Conservation (phyloP, 2,329 filamentous ascomycete genomes). For the Calonectria ilicicola region DNA sequence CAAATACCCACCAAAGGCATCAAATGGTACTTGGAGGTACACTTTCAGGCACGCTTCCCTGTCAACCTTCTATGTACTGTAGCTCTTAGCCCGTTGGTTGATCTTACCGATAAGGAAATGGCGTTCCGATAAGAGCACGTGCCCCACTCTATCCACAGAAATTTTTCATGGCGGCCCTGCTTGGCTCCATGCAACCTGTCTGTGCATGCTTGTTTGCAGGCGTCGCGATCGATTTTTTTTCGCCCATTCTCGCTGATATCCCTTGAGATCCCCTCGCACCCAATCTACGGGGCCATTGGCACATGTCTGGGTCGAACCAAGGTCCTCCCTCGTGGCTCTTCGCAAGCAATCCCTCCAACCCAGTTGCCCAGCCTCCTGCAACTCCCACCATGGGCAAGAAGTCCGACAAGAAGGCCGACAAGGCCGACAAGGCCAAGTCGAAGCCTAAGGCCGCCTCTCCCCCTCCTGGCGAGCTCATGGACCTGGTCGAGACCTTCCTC, state of each 20-base stretch:
- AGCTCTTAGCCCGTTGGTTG: background rate
- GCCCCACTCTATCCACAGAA: conserved; percentile 42
- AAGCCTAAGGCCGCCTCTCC: conserved; percentile 42
- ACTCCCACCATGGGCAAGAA: conserved; percentile 50
- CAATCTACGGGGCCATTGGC: conserved; percentile 23
- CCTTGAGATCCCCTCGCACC: conserved; percentile 9
- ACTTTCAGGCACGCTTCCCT: background rate
- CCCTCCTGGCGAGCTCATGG: conserved; percentile 71
- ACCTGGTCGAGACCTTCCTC: conserved; percentile 76
- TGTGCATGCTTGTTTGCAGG: background rate
- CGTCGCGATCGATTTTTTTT: conserved; percentile 28
- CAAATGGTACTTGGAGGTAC: background rate
- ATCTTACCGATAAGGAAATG: conserved; percentile 29
- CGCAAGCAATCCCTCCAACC: conserved; percentile 52
- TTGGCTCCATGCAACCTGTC: conserved; percentile 11
- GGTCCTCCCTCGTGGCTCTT: conserved; percentile 58
- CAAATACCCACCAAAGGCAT: background rate
- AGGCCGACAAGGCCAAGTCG: conserved; percentile 32
- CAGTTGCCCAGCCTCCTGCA: conserved; percentile 30
- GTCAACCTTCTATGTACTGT: too few species aligned
- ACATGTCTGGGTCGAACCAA: conserved; percentile 49
- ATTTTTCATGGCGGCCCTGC: conserved; percentile 35
- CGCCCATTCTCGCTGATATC: background rate
- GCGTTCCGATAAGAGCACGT: conserved; percentile 31
- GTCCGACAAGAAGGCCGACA: conserved; percentile 40